Percentiles rank a stretch among this genome's conserved stretches.
phyloP scores from a whole-genome alignment of 192 early-diverging fungal genomes.

The Coemansia biformis region DNA sequence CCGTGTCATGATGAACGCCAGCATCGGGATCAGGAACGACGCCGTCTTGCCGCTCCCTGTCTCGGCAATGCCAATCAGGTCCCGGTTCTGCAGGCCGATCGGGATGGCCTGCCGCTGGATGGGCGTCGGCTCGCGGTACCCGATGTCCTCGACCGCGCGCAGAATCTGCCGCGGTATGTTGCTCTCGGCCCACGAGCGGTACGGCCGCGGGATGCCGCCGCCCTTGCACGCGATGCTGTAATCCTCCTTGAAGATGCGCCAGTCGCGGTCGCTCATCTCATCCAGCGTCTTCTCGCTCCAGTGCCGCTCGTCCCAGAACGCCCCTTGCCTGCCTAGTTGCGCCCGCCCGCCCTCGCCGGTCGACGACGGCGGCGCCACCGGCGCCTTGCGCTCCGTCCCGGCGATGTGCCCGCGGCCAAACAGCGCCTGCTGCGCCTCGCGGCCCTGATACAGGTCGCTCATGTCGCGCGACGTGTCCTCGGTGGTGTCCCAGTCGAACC shows the following conservation, averaged over 20 bases:
- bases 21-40: slow-evolving; percentile 93
- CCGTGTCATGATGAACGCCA: slow-evolving; percentile 77
- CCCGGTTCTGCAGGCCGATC: slow-evolving; percentile 86
- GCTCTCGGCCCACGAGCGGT: slow-evolving; percentile 86
- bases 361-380: too few species aligned
- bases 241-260: slow-evolving; percentile 99
- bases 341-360: not conserved
- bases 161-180: slow-evolving; percentile 63
- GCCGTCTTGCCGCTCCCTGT: slow-evolving; percentile 96
- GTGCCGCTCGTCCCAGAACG: slow-evolving; percentile 82
- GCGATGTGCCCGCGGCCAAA: slow-evolving; percentile 67
- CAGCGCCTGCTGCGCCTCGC: slow-evolving; percentile 56
- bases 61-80: slow-evolving; percentile 83
- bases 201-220: slow-evolving; percentile 81
- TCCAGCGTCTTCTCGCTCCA: slow-evolving; percentile 87
- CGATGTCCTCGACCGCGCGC: slow-evolving; percentile 72
- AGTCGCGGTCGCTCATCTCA: slow-evolving; percentile 95
- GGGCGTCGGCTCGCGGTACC: slow-evolving; percentile 92
- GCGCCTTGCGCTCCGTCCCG: not conserved
- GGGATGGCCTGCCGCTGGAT: slow-evolving; percentile 98
- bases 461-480: slow-evolving; percentile 95
- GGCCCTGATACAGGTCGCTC: slow-evolving; percentile 82
- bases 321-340: slow-evolving; percentile 2
- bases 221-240: slow-evolving; percentile 94
- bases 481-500: slow-evolving; percentile 93